A percentile compares a stretch with the other conserved stretches of the same genome.
Evolutionary conservation across 805 yeast species (phyloP).

Genomic region (Candida orba): DNA sequence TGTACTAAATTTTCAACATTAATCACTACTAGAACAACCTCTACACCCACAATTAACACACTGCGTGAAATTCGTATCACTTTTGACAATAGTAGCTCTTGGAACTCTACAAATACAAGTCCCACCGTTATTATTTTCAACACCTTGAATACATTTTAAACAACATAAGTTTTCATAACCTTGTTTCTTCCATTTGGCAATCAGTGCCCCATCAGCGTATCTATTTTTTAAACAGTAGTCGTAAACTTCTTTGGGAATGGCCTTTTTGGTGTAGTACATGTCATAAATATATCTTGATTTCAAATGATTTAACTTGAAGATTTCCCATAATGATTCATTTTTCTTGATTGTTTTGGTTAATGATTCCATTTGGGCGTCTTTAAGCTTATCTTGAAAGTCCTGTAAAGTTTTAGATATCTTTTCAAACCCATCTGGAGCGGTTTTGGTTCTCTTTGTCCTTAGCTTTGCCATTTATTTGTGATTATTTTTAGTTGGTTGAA

Average conservation of each 20-base stretch:
- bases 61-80: conserved; percentile 34
- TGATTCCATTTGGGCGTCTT: conserved; percentile 39
- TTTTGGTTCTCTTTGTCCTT: conserved; percentile 33
- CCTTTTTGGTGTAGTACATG: conserved; percentile 60
- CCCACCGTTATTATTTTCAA: conserved; percentile 55
- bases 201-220: conserved; percentile 59
- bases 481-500: too few relatives aligned
- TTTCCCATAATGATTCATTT: conserved; percentile 60
- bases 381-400: conserved; percentile 52
- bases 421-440: conserved; percentile 69
- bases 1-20: too few relatives aligned
- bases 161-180: conserved; percentile 89
- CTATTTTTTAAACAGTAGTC: conserved; percentile 65
- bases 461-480: conserved; percentile 38
- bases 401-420: conserved; percentile 59
- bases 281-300: conserved; percentile 70
- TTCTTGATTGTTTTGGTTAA: conserved; percentile 37
- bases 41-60: conserved; percentile 81
- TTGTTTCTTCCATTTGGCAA: conserved; percentile 78
- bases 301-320: conserved; percentile 64
- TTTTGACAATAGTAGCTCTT: conserved; percentile 38
- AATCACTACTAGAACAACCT: conserved; percentile 74
- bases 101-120: conserved; percentile 89
- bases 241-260: conserved; percentile 61
- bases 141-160: conserved; percentile 60